A percentile compares a stretch with the other conserved stretches of the same genome.
Evolutionary conservation across 345 rosid species (phyloP).

Genomic region (Mallotus nudiflorus): DNA sequence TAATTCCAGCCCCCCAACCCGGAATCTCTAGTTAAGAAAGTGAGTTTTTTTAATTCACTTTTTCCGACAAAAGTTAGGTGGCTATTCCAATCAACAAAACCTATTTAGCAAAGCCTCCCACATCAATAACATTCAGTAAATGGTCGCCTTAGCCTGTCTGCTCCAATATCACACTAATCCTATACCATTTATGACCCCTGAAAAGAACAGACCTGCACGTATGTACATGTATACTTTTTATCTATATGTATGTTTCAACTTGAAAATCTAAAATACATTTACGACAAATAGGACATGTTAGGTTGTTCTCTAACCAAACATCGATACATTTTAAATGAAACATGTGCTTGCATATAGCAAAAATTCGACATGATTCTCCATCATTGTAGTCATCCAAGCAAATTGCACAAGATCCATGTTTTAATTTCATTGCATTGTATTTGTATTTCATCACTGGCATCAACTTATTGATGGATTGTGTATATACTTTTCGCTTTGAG

Average conservation of each 20-base stretch:
- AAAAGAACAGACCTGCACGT: too few species aligned
- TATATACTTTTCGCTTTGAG: background rate
- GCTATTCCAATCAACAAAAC: too few species aligned
- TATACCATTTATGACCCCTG: too few species aligned
- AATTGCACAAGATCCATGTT: constrained; percentile 30
- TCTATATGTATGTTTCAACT: background rate
- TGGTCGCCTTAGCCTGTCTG: too few species aligned
- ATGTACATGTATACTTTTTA: too few species aligned
- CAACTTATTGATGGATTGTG: constrained; percentile 6
- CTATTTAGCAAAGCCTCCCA: too few species aligned
- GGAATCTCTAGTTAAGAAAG: too few species aligned
- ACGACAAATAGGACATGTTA: constrained; percentile 21
- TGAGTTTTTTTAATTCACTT: too few species aligned
- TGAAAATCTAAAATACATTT: background rate
- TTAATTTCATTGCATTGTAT: background rate
- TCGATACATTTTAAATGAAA: constrained; percentile 26
- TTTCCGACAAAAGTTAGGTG: too few species aligned
- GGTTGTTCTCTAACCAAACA: constrained; percentile 8
- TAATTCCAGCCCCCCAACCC: too few species aligned
- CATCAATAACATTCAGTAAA: too few species aligned
- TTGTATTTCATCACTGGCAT: constrained; percentile 4
- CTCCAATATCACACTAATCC: too few species aligned
- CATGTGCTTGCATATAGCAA: constrained; percentile 30
- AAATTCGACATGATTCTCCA: constrained; percentile 22
- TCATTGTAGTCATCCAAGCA: constrained; percentile 36